Evolutionary conservation across 352 stramenopile genomes (phyloP).

Genomic region (Globisporangium nunn): DNA sequence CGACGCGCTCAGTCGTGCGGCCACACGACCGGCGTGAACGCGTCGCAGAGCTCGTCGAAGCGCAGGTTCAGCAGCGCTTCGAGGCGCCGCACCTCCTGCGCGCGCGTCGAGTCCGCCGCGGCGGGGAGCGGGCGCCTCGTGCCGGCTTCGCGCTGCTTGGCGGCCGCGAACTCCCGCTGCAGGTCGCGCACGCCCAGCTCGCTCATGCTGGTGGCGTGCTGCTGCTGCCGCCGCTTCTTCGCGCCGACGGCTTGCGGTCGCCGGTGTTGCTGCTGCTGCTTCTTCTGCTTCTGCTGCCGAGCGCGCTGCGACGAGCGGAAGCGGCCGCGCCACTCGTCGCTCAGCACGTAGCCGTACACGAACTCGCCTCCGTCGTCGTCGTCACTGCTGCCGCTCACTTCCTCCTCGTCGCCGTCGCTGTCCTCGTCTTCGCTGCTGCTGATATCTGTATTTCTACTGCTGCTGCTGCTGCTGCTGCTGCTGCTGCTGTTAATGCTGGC

Average conservation of each 20-base stretch:
- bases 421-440: neutral
- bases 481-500: too few relatives aligned
- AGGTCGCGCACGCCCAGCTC: constrained; percentile 25
- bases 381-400: constrained; percentile 15
- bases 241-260: neutral
- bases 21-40: constrained; percentile 51
- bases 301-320: constrained; percentile 20
- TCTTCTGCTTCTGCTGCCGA: constrained; percentile 14
- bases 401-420: constrained; percentile 1
- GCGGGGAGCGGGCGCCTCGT: constrained; percentile 19
- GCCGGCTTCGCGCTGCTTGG: constrained; percentile 27
- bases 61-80: constrained; percentile 43
- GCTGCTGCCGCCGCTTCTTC: constrained; percentile 2
- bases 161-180: constrained; percentile 30
- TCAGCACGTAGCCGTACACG: constrained; percentile 68
- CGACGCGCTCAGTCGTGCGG: constrained; percentile 15
- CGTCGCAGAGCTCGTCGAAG: constrained; percentile 68
- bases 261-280: constrained; percentile 1
- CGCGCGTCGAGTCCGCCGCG: neutral
- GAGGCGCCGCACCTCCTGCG: constrained; percentile 15
- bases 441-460: neutral
- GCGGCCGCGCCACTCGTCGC: constrained; percentile 58
- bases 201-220: neutral
- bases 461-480: neutral
- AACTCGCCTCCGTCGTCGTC: constrained; percentile 31